Evolutionary conservation across 352 stramenopile genomes (phyloP).

Genomic region (Phytophthora palmivora): DNA sequence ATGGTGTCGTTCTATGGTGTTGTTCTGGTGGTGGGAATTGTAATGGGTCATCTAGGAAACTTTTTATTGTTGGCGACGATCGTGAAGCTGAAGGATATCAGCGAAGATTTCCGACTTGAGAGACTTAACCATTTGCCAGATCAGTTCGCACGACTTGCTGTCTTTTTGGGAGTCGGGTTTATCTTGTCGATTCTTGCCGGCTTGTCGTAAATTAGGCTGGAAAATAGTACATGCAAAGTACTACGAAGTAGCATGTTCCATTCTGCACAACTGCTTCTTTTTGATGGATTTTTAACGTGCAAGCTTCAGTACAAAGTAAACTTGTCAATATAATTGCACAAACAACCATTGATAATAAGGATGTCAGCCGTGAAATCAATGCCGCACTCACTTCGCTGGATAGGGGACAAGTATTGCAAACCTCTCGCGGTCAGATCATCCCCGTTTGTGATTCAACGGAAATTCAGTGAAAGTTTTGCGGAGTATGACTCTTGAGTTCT

Average conservation of each 20-base stretch:
- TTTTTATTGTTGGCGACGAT: conserved; percentile 68
- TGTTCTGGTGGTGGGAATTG: conserved; percentile 53
- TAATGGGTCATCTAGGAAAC: conserved; percentile 72
- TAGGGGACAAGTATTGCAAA: not conserved
- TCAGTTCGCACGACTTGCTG: conserved; percentile 54
- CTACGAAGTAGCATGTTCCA: no score
- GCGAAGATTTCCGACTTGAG: conserved; percentile 76
- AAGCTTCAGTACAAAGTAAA: no score
- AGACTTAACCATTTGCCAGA: conserved; percentile 63
- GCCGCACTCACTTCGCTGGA: not conserved
- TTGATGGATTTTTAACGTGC: no score
- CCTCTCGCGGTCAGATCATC: not conserved
- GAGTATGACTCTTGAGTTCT: conserved; percentile 1
- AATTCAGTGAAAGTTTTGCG: not conserved
- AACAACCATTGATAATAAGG: not conserved
- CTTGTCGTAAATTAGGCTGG: conserved; percentile 20
- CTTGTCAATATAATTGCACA: not conserved
- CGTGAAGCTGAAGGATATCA: conserved; percentile 66
- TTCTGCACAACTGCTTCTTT: no score
- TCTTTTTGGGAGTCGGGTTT: conserved; percentile 53
- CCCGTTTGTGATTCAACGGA: not conserved
- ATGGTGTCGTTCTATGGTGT: conserved; percentile 66
- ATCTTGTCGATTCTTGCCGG: conserved; percentile 65
- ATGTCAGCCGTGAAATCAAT: conserved; percentile 1
- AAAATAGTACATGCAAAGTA: not conserved